Conservation (phyloP, 768 basidiomycete genomes). For the Mycena albidolilacea region DNA sequence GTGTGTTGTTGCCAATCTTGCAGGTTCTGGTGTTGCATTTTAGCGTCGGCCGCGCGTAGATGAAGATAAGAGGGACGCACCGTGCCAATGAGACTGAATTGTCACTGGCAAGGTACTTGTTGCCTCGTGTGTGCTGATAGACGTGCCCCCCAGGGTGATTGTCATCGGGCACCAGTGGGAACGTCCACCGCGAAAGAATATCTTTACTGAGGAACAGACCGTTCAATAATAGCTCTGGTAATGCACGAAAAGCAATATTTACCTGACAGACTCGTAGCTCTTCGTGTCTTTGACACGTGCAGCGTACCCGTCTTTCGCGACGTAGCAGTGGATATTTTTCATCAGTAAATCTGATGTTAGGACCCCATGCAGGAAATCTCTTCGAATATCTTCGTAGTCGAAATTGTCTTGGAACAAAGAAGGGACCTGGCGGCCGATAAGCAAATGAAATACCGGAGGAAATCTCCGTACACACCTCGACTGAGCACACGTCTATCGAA, state of each 20-base stretch:
- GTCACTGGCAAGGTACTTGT: constrained; percentile 89
- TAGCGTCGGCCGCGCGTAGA: constrained; percentile 1
- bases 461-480: constrained; percentile 72
- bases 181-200: constrained; percentile 93
- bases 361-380: constrained; percentile 95
- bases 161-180: constrained; percentile 95
- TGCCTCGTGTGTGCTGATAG: constrained; percentile 91
- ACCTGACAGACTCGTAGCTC: constrained; percentile 94
- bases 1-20: constrained; percentile 83
- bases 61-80: constrained; percentile 56
- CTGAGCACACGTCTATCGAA: constrained; percentile 93
- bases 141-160: constrained; percentile 86
- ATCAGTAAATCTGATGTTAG: constrained; percentile 94
- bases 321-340: constrained; percentile 94
- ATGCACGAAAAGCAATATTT: constrained; percentile 22
- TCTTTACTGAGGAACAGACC: constrained; percentile 75
- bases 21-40: constrained; percentile 70
- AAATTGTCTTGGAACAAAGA: constrained; percentile 99
- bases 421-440: constrained; percentile 73
- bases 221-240: neutral
- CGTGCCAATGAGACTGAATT: constrained; percentile 86
- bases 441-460: neutral
- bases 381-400: constrained; percentile 92
- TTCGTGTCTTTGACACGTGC: constrained; percentile 94
- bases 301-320: constrained; percentile 91